Percentiles rank a stretch among this genome's conserved stretches.
phyloP scores from a whole-genome alignment of 1,139 yeast genomes.

The Geotrichum phurueaensis region DNA sequence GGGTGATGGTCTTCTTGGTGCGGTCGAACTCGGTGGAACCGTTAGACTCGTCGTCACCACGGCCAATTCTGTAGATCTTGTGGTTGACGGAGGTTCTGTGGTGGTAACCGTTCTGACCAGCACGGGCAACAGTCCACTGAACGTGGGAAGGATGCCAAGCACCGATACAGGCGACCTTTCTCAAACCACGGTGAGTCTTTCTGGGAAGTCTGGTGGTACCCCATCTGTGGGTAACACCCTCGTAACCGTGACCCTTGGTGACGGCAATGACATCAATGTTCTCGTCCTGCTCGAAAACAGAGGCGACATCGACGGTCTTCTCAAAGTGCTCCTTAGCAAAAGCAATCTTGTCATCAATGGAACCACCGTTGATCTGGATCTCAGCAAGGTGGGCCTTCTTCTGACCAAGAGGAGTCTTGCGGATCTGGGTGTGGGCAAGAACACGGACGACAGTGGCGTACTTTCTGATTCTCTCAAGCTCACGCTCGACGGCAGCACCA shows the following conservation, averaged over 20 bases:
- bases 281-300: constrained; percentile 98
- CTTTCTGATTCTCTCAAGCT: constrained; percentile 97
- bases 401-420: constrained; percentile 98
- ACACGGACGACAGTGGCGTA: constrained; percentile 99
- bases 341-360: constrained; percentile 92
- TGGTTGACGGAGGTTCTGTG: constrained; percentile 99
- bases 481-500: constrained; percentile 86
- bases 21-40: constrained; percentile 98
- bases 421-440: constrained; percentile 98
- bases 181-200: constrained; percentile 99
- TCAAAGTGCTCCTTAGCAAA: constrained; percentile 99
- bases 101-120: constrained; percentile 99
- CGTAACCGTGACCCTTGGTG: constrained; percentile 99
- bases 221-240: constrained; percentile 99
- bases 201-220: constrained; percentile 99
- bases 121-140: constrained; percentile 99
- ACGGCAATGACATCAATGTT: constrained; percentile 98
- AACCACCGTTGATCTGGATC: constrained; percentile 99
- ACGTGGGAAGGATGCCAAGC: constrained; percentile 99
- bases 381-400: constrained; percentile 99
- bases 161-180: constrained; percentile 99
- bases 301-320: constrained; percentile 93
- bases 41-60: constrained; percentile 86
- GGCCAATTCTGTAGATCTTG: constrained; percentile 99
- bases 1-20: constrained; percentile 98